Evolutionary conservation across 1,284 basidiomycete genomes (phyloP), one percentile per base, ranked within the genome.

Genomic region (Athelia sp.): DNA sequence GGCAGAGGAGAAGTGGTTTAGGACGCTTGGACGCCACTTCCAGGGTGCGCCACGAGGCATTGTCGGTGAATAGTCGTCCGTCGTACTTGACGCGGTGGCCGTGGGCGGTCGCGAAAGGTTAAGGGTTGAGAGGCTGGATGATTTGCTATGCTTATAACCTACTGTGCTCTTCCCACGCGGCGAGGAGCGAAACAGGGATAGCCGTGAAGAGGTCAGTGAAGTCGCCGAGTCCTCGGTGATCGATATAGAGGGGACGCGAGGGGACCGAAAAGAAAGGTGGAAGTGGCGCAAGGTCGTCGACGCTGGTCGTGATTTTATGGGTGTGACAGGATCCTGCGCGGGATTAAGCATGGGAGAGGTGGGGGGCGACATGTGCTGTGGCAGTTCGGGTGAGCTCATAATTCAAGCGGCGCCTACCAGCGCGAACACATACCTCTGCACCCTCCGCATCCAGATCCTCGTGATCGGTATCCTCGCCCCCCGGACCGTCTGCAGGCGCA

Each of bases 1-100:
- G 50, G 71, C 63, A 26, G 64, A 53, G 19, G 73, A 65, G 61
- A 85, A 84, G 54, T 84, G 79, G 14, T 76, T 79, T 21, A 84
- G 63, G 21, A 85, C 74, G 52, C 72, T 78, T 3, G 83, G 80
- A 26, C 82, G 76, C 74, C 75, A 84, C 65, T 75, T 72, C 6
- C 69, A 43, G 6, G 10, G 8, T 22, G 43, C 4, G 23, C 43
- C 15, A 4, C 43, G 21, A 23, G 18, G 15, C 23, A 23, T 9
- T 9, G n/a, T 18, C 43, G 43, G 21, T 44, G 22, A 9, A 6
- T 6, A n/a, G 19, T 40, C 36, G 19, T 40, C 43, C 23, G 43
- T 15, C 24, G 43, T 9, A 10, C 48, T 54, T 53, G 54, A n/a
- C n/a, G n/a, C n/a, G n/a, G n/a, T n/a, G n/a, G n/a, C n/a, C n/a